phyloP scores from a whole-genome alignment of 805 yeast species.

The Yarrowia alimentaria region DNA sequence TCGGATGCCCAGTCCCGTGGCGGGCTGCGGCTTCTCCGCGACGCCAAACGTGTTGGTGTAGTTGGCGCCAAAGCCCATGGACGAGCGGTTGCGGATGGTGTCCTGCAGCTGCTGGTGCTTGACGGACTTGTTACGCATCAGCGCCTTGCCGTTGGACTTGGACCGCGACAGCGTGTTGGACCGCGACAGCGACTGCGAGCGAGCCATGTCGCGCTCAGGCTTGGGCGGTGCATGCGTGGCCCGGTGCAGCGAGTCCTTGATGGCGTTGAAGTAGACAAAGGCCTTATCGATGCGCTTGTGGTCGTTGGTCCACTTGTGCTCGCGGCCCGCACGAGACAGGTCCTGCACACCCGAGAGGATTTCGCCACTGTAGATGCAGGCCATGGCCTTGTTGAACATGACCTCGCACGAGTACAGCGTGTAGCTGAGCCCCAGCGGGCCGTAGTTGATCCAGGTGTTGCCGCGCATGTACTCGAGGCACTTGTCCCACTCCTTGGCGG shows the following conservation, averaged over 20 bases:
- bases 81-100: slow-evolving; percentile 22
- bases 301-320: slow-evolving; percentile 7
- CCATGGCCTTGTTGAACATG: slow-evolving; percentile 16
- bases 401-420: slow-evolving; percentile 20
- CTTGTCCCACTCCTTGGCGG: slow-evolving; percentile 22
- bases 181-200: slow-evolving; percentile 3
- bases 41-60: slow-evolving; percentile 25
- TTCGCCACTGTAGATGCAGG: slow-evolving; percentile 1
- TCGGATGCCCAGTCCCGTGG: not conserved
- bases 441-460: slow-evolving; percentile 27
- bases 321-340: slow-evolving; percentile 2
- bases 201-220: not conserved
- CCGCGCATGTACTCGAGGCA: slow-evolving; percentile 26
- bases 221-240: slow-evolving; percentile 1
- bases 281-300: slow-evolving; percentile 26
- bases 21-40: not conserved
- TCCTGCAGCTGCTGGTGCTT: slow-evolving; percentile 25
- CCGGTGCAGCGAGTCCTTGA: slow-evolving; percentile 13
- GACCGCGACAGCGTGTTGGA: slow-evolving; percentile 9
- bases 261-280: slow-evolving; percentile 7
- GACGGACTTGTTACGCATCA: slow-evolving; percentile 14
- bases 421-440: slow-evolving; percentile 18
- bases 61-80: slow-evolving; percentile 26
- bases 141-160: too few relatives aligned
- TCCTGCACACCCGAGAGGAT: slow-evolving; percentile 2